A percentile compares a stretch with the other conserved stretches of the same genome.
Conservation (phyloP, 2,329 filamentous ascomycete genomes). For the Cladosporium cucumerinum region DNA sequence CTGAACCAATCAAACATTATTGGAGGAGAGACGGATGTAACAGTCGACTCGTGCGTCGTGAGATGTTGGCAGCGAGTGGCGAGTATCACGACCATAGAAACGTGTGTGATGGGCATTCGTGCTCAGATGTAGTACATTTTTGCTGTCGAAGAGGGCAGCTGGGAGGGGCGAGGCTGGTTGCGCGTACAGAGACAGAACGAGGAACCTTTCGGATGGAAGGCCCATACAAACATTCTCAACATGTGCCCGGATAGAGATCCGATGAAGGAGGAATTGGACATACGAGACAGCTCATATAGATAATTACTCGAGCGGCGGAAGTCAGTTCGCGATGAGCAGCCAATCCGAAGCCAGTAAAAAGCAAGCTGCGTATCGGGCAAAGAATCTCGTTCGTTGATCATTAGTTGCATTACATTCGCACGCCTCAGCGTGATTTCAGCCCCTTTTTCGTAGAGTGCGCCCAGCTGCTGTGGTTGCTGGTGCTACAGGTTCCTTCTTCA, state of each 20-base stretch:
- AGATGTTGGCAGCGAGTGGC: background rate
- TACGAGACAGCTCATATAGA: background rate
- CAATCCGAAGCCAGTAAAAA: background rate
- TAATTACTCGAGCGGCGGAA: background rate
- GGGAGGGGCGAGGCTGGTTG: background rate
- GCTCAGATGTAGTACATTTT: background rate
- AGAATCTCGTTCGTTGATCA: conserved; percentile 5
- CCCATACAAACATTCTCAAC: background rate
- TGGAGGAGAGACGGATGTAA: background rate
- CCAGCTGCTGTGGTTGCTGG: conserved; percentile 22
- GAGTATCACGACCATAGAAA: background rate
- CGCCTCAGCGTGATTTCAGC: conserved; percentile 16
- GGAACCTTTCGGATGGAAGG: background rate
- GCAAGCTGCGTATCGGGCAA: background rate
- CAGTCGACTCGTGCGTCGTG: background rate
- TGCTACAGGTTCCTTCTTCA: conserved; percentile 26
- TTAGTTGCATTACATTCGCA: conserved; percentile 2
- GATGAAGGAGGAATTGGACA: background rate
- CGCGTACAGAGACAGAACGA: background rate
- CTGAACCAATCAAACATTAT: conserved; percentile 1
- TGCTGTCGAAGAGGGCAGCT: background rate
- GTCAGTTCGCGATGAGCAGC: background rate
- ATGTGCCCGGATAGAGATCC: background rate
- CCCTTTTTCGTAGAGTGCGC: conserved; percentile 33
- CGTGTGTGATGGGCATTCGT: background rate